These are phyloP conservation scores for Tricholoma flavovirens DNA, from an alignment of 768 basidiomycete species.

Conservation along the genomic window DNA sequence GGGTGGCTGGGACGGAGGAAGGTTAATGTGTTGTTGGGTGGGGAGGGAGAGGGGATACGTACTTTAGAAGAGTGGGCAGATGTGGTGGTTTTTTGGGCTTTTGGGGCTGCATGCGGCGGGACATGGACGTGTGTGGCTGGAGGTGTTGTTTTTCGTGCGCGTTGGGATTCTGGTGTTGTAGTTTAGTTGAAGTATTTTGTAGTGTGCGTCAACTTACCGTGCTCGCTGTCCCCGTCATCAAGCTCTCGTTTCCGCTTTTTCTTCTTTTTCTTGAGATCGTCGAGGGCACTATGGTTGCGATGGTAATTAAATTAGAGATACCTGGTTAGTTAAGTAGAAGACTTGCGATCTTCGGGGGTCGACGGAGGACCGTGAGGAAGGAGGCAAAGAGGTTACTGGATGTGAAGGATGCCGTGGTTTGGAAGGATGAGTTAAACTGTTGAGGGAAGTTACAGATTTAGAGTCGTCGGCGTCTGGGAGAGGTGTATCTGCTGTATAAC, in stretches of 20 bases:
- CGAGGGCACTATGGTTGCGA: slow-evolving; percentile 21
- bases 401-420: slow-evolving; percentile 47
- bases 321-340: neutral
- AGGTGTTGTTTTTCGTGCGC: slow-evolving; percentile 57
- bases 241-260: slow-evolving; percentile 81
- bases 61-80: slow-evolving; percentile 45
- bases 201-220: slow-evolving; percentile 30
- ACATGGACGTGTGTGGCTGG: slow-evolving; percentile 20
- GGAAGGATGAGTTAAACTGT: slow-evolving; percentile 18
- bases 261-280: slow-evolving; percentile 72
- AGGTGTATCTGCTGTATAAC: slow-evolving; percentile 36
- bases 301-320: slow-evolving; percentile 4
- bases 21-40: neutral
- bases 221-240: slow-evolving; percentile 66
- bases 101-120: slow-evolving; percentile 37
- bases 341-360: slow-evolving; percentile 63
- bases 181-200: neutral
- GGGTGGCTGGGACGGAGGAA: slow-evolving; percentile 17
- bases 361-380: slow-evolving; percentile 48
- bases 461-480: slow-evolving; percentile 46
- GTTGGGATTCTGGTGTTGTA: slow-evolving; percentile 37
- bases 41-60: slow-evolving; percentile 11
- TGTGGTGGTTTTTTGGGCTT: slow-evolving; percentile 51
- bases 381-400: slow-evolving; percentile 36
- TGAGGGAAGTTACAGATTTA: slow-evolving; percentile 29